Percentiles rank a stretch among this genome's conserved stretches.
These are phyloP conservation scores for Arthroderma uncinatum DNA, from an alignment of 2,329 filamentous ascomycete genomes.

Conservation along the genomic window DNA sequence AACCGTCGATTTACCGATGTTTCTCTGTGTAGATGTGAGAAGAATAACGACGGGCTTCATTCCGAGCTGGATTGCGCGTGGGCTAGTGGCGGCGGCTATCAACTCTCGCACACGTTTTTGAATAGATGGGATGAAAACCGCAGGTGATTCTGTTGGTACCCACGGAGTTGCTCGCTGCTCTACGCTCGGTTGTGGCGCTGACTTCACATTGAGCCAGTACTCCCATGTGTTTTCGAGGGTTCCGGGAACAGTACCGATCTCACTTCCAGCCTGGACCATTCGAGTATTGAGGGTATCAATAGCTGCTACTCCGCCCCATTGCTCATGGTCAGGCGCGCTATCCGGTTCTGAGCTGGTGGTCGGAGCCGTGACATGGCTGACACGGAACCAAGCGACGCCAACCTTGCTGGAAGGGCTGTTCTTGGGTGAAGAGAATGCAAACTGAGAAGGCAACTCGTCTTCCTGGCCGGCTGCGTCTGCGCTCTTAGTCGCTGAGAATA, in stretches of 20 bases:
- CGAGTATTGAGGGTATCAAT: constrained; percentile 80
- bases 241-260: constrained; percentile 67
- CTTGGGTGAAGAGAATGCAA: constrained; percentile 9
- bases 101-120: constrained; percentile 69
- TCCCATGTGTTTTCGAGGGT: constrained; percentile 70
- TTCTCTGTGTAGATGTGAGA: constrained; percentile 79
- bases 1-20: constrained; percentile 80
- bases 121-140: constrained; percentile 42
- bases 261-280: constrained; percentile 83
- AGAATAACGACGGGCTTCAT: constrained; percentile 83
- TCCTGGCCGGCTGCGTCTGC: constrained; percentile 52
- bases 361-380: constrained; percentile 57
- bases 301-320: constrained; percentile 76
- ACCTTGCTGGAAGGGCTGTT: constrained; percentile 35
- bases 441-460: constrained; percentile 46
- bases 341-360: constrained; percentile 41
- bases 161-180: constrained; percentile 27
- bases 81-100: constrained; percentile 77
- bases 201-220: constrained; percentile 73
- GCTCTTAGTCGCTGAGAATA: constrained; percentile 56
- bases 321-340: constrained; percentile 52
- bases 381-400: constrained; percentile 79
- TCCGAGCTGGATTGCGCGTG: constrained; percentile 71
- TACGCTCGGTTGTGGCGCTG: constrained; percentile 42
- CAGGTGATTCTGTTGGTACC: constrained; percentile 28